Base-by-base conservation (phyloP, 495 filamentous ascomycete genomes). In the Aspergillus avenaceus region DNA sequence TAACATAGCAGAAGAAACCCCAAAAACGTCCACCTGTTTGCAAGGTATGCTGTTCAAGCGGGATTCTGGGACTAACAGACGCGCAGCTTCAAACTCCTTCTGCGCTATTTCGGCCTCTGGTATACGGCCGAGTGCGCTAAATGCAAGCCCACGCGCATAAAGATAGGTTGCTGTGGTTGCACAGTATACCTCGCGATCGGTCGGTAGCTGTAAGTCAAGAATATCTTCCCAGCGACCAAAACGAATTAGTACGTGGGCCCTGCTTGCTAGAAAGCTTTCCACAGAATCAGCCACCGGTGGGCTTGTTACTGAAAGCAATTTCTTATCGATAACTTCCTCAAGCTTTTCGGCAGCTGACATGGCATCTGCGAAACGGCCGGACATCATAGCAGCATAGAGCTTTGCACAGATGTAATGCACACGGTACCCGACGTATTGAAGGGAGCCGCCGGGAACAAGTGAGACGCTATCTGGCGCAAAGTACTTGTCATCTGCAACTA, bases 211-310 rank as follows among this genome's bases (percentile, higher is more conserved):
- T 5, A 81, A 59, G n/a, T 55, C 41, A 22, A 77, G 60, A 34
- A 85, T 65, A 5, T 83, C 81, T 8, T 79, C 51, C 82, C 82
- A 85, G 16, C 59, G 66, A 0, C 84, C 84, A 32, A 87, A 87
- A 1, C 84, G 79, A 24, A 87, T 72, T n/a, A 84, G 59, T 1
- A 80, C 78, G 56, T 87, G 84, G 4, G 82, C 62, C 3, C 81
- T 71, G 63, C 82, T 75, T 2, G 70, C 69, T 18, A 80, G 49
- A 56, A 84, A 86, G 0, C 69, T 71, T 55, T 87, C 84, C 2
- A 85, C 56, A 82, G 82, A 86, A 57, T 86, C 80, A 0, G 81
- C 82, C 79, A 87, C 81, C 2, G 82, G 80, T 0, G 84, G 83
- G 0, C 78, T 80, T 47, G 76, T 53, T 21, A 83, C 66, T 2